Percentiles rank a stretch among this genome's conserved stretches.
phyloP scores from a whole-genome alignment of 2,329 filamentous ascomycete genomes.

The Botryotinia globosa region DNA sequence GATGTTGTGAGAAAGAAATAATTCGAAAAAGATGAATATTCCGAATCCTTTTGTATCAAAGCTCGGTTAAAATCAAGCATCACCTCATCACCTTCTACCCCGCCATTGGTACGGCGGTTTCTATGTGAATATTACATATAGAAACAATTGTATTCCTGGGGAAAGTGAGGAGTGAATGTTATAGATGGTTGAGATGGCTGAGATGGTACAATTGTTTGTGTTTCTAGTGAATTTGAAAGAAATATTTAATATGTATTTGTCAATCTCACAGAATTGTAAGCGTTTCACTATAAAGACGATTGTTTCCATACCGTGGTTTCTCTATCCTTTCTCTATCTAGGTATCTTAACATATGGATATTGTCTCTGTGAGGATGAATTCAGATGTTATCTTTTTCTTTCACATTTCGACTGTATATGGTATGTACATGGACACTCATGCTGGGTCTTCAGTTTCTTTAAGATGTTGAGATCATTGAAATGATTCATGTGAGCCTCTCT shows the following conservation, averaged over 20 bases:
- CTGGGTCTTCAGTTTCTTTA: neutral
- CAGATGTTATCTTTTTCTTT: neutral
- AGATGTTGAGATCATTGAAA: neutral
- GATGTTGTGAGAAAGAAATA: neutral
- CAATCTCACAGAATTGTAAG: no score
- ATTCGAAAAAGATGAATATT: neutral
- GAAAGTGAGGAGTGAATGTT: neutral
- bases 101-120: neutral
- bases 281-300: neutral
- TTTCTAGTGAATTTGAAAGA: neutral
- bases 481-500: neutral
- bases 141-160: neutral
- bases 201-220: neutral
- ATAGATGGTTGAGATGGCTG: neutral
- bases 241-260: neutral
- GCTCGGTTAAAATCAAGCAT: neutral
- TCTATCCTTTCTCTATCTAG: no score
- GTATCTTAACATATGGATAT: no score
- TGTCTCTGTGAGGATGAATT: neutral
- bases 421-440: rapidly evolving
- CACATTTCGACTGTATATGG: no score
- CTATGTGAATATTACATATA: neutral
- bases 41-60: neutral
- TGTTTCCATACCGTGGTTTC: neutral
- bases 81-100: neutral